Base-by-base conservation (phyloP, 2,329 filamentous ascomycete species). In the Didymella keratinophila region DNA sequence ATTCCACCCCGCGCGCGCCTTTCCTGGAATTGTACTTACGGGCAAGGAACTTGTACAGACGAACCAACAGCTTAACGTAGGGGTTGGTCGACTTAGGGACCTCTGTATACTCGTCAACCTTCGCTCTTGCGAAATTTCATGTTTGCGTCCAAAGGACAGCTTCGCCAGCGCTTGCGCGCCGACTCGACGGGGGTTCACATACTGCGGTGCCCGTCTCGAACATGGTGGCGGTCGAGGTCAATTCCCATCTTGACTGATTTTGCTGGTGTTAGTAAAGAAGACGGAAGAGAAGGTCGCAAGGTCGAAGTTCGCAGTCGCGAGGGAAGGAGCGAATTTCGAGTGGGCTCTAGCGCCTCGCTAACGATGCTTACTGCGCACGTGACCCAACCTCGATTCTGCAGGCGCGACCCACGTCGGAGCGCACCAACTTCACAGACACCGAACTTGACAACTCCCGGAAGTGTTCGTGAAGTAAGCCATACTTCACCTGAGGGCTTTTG, bases 21-120 rank as follows among this genome's bases (percentile, higher is more conserved):
- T 21, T 16, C 34, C 27, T 48, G 69, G 27, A 6, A 18, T 30
- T 18, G 65, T 64, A 89, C 89, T 83, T 92, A 96, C 93, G 92
- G 78, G 92, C 89, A 81, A 97, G 84, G 88, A 97, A 97, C 86
- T 92, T 91, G 87, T 97, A 97, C 55, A 97, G 90, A 90, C 97
- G 97, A 83, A 97, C 93, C 80, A 98, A 86, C 80, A 97, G 88
- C 87, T 94, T 94, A 75, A 97, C 86, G 84, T 97, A 97, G 78
- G 94, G 92, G 87, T 97, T 97, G 86, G 96, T 91, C 85, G 91
- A 96, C 91, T 97, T 97, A 82, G 73, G 63, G 66, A 76, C 72
- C 73, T 74, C 73, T 76, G 71, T 69, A 67, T 54, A 73, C 66
- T 74, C 65, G 72, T 76, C 73, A 76, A 75, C 68, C 65, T 58